Conservation (phyloP, 1,139 yeast species). For the Maudiozyma humilis region DNA sequence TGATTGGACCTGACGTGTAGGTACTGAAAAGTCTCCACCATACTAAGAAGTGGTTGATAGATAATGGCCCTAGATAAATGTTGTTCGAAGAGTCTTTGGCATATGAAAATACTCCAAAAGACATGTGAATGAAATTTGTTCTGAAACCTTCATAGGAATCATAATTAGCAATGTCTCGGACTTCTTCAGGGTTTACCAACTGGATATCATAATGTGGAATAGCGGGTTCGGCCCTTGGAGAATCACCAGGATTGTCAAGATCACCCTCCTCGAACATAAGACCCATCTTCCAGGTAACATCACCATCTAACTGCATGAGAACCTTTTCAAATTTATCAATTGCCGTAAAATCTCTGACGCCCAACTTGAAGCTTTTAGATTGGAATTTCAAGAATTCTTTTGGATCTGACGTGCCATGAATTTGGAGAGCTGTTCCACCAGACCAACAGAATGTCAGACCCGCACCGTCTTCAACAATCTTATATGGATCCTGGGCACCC, state of each 20-base stretch:
- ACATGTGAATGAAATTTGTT: conserved; percentile 67
- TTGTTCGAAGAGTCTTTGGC: conserved; percentile 43
- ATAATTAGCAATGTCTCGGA: conserved; percentile 35
- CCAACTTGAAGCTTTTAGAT: conserved; percentile 60
- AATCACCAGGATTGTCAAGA: conserved; percentile 24
- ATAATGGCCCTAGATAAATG: conserved; percentile 62
- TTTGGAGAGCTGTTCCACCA: conserved; percentile 48
- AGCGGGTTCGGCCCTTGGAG: conserved; percentile 33
- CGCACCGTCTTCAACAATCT: conserved; percentile 55
- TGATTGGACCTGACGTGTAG: conserved; percentile 62
- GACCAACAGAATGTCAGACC: conserved; percentile 80
- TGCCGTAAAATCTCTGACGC: conserved; percentile 36
- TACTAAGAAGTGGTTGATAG: conserved; percentile 54
- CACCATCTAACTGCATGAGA: conserved; percentile 46
- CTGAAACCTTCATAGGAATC: conserved; percentile 75
- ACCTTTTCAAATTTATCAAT: conserved; percentile 35
- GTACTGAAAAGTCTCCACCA: conserved; percentile 80
- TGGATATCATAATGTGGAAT: conserved; percentile 63
- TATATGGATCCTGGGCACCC: conserved; percentile 68
- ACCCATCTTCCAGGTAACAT: conserved; percentile 44
- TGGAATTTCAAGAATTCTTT: conserved; percentile 52
- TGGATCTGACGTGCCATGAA: conserved; percentile 54
- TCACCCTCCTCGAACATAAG: conserved; percentile 40
- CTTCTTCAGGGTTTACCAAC: conserved; percentile 50
- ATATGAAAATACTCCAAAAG: conserved; percentile 54